These are phyloP conservation scores for Puccinia sorghi DNA, from an alignment of 1,284 basidiomycete species.

Conservation along the genomic window DNA sequence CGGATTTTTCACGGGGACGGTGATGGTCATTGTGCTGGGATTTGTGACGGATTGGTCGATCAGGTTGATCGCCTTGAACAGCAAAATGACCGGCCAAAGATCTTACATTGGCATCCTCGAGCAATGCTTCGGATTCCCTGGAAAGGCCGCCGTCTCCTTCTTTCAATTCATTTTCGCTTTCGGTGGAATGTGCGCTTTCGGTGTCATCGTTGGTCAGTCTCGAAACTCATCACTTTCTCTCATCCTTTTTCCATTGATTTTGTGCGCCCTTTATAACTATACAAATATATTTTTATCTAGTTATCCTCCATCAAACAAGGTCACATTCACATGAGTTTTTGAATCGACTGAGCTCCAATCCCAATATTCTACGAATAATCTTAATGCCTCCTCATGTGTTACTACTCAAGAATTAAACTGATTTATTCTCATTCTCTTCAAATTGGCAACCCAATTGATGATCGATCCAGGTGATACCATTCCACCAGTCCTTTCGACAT, in stretches of 20 bases:
- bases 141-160: slow-evolving; percentile 87
- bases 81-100: slow-evolving; percentile 86
- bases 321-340: background rate
- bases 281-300: background rate
- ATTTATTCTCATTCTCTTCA: background rate
- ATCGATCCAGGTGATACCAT: slow-evolving; percentile 77
- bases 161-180: slow-evolving; percentile 77
- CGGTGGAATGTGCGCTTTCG: slow-evolving; percentile 87
- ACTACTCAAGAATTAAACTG: background rate
- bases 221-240: background rate
- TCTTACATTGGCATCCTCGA: slow-evolving; percentile 96
- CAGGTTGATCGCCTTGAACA: slow-evolving; percentile 85
- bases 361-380: slow-evolving; percentile 59
- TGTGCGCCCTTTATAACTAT: background rate
- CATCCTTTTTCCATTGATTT: slow-evolving; percentile 13
- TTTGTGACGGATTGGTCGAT: slow-evolving; percentile 97
- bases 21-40: slow-evolving; percentile 77
- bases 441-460: background rate
- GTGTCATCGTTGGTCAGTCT: slow-evolving; percentile 67
- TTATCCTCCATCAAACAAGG: background rate
- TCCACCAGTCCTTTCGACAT: slow-evolving; percentile 80
- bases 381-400: slow-evolving; percentile 59
- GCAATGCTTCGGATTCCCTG: slow-evolving; percentile 84
- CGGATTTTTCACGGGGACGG: slow-evolving; percentile 82
- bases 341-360: background rate